Base-by-base conservation (phyloP, 2,329 filamentous ascomycete species). In the Penicillium sp. region DNA sequence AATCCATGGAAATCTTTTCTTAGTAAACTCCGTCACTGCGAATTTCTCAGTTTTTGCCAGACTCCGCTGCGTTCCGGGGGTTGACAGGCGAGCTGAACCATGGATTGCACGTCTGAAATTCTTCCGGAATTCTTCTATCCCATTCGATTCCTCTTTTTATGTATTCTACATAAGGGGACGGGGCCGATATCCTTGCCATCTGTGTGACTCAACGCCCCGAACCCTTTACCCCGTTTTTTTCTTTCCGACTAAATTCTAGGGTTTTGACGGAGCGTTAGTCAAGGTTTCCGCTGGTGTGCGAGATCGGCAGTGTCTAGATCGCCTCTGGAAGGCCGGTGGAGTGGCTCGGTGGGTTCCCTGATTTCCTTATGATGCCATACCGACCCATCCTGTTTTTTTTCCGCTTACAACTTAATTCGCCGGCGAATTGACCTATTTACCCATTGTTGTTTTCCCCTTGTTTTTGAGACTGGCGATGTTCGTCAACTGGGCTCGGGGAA, bases 271-370 rank as follows among this genome's bases (percentile, higher is more conserved):
- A 19, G 10, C 31, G 43, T 46, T 27, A 46, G 26, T 46, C 21
- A 37, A 19, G 13, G 50, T 29, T 47, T 48, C 13, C 22, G 13
- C 1, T n/a, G n/a, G 31, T 44, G 27, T 62, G 61, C 46, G 58
- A 54, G 61, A 63, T 64, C 62, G 57, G 59, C 62, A 39, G 35
- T 50, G 43, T 64, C 62, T 64, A 64, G 62, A 64, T 59, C 57
- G 4, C 13, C 10, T 2, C 5, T 11, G 5, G 1, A 22, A 22
- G 19, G 39, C 27, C 41, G 44, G 60, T 62, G 58, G 61, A 56
- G 45, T 48, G 19, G 5, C 39, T 14, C 3, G 11, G 16, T 51
- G 26, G 52, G 24, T 53, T 19, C 10, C 29, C n/a, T 16, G 5
- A n/a, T 35, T 43, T 29, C 11, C 39, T 54, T 64, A 64, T 61